Evolutionary conservation across 148 eudicot species (phyloP).

Genomic region (Limonium bicolor): DNA sequence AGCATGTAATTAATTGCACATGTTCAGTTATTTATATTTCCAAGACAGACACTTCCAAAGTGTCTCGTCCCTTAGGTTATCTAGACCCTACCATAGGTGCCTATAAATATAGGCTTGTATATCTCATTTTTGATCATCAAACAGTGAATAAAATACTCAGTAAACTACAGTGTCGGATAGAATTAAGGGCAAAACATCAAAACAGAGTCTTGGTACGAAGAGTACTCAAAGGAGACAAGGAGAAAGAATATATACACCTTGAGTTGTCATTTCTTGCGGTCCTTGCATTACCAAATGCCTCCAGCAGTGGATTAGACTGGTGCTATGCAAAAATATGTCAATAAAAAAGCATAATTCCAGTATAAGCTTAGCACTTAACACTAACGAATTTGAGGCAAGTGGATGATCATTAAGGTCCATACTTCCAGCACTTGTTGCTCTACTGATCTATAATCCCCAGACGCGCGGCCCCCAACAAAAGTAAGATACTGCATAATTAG

Average conservation of each 20-base stretch:
- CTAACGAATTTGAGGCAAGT: neutral
- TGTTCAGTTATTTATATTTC: too few species aligned
- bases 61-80: too few species aligned
- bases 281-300: conserved; percentile 99
- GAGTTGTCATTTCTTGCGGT: conserved; percentile 95
- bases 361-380: neutral
- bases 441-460: conserved; percentile 74
- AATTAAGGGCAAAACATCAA: too few species aligned
- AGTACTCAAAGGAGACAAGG: too few species aligned
- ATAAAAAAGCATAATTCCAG: neutral
- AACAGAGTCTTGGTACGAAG: too few species aligned
- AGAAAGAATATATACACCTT: conserved; percentile 79
- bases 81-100: too few species aligned
- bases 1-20: too few species aligned
- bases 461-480: conserved; percentile 93
- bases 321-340: conserved; percentile 4
- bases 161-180: too few species aligned
- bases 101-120: too few species aligned
- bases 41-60: too few species aligned
- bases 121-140: too few species aligned
- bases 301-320: conserved; percentile 97
- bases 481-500: conserved; percentile 96
- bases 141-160: too few species aligned
- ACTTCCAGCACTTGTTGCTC: conserved; percentile 99
- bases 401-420: conserved; percentile 10